phyloP scores from a whole-genome alignment of 1,139 yeast genomes.

The Pneumocystis canis region DNA sequence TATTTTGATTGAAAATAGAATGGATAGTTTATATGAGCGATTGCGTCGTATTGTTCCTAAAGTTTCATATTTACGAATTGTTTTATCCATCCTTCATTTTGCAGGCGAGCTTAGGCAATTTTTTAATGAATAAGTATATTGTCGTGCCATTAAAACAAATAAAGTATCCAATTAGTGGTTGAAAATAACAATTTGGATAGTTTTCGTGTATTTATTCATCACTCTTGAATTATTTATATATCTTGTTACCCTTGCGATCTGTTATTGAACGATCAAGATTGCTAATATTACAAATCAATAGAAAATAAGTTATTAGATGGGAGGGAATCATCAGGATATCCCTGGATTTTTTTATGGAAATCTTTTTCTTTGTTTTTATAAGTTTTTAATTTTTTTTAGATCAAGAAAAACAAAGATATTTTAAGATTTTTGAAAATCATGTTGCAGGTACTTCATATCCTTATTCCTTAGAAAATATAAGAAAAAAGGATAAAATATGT shows the following conservation, averaged over 20 bases:
- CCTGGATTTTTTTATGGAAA: conserved; percentile 1
- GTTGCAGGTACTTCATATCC: background rate
- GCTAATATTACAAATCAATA: no score
- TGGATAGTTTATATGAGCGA: background rate
- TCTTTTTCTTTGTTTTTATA: background rate
- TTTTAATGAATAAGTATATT: background rate
- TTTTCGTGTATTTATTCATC: background rate
- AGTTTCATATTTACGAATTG: background rate
- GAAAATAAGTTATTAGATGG: background rate
- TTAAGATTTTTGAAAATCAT: background rate
- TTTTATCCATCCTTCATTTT: background rate
- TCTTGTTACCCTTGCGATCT: background rate
- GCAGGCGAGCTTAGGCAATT: background rate
- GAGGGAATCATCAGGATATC: background rate
- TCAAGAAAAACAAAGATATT: background rate
- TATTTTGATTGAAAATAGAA: background rate
- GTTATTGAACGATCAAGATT: no score
- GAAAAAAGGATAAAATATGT: background rate
- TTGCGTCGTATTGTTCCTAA: background rate
- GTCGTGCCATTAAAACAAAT: background rate
- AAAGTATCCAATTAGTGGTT: background rate
- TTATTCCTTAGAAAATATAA: background rate
- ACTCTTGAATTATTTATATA: background rate
- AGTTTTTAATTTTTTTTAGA: background rate
- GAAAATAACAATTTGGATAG: background rate